Evolutionary conservation across 352 stramenopile genomes (phyloP), one percentile per base, ranked within the genome.

Genomic region (Pythium volutum): DNA sequence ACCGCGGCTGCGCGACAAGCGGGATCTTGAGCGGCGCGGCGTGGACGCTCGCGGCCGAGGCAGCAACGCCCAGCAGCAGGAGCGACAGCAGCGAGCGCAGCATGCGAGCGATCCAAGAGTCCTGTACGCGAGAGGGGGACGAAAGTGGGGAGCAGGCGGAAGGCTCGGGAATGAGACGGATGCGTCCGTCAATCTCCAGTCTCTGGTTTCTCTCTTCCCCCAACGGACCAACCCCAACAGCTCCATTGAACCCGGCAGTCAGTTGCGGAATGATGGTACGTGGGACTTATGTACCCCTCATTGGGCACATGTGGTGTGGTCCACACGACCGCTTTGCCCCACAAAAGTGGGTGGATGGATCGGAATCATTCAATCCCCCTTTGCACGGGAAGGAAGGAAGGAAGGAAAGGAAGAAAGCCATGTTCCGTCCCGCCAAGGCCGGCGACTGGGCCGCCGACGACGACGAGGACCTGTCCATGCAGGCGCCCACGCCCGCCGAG

Each of bases 391-490:
- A 18, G 22, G 10, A 14, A 41, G 9, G 23, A 11, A 45, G 27
- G n/a, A 31, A 39, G 16, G 9, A 16, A 12, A 53, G 16, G 23
- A 36, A 46, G n/a, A 58, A 8, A 8, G 57, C 20, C 43, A 93
- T 93, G 84, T 89, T 91, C 62, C 81, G 84, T 66, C 72, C 76
- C 29, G 66, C 78, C n/a, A 66, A 91, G 60, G 57, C 78, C 9
- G 77, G 79, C 47, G 81, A 89, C 68, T 91, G 84, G 81, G 84
- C 81, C 50, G 84, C 77, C 53, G 84, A 91, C 59, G 81, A 91
- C 45, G 84, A 88, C 41, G 84, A 73, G 22, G 70, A 77, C 16
- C 38, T 68, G 41, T n/a, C 51, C 14, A 8, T 54, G 6, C 16
- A 48, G 14, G 62, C 49, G 22, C 52, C 48, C 14, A 47, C 62